Evolutionary conservation across 192 early-diverging fungal genomes (phyloP), one percentile per base, ranked within the genome.

Genomic region (Coemansia pectinata): DNA sequence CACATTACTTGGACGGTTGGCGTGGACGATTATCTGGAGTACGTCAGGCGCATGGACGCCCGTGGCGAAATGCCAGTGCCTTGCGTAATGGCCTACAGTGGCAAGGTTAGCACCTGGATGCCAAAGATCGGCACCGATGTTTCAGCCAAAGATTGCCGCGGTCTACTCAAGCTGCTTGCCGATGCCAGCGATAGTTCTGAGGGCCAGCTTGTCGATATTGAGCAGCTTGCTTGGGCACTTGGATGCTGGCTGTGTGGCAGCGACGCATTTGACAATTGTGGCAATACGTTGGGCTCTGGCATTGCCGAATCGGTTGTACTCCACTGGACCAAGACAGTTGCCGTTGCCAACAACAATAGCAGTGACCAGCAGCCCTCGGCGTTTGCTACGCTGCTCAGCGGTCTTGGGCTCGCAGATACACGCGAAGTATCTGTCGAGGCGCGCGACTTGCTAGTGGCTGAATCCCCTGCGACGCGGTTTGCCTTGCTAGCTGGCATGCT

Each of bases 211-310:
- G 57, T 31, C n/a, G 57, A 31, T 15, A 34, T 59, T 34, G 57
- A 15, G 2, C 66, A 44, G 57, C 19, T 31, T 14, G 57, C 33
- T 34, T 77, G 79, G 74, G 74, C 79, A n/a, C 65, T 82, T 48
- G 79, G 79, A 9, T 68, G 79, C 72, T 82, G 79, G 79, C 50
- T 82, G 12, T 73, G 74, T 47, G 71, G 71, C 58, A 62, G 71
- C 39, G 72, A 64, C 42, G 63, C 69, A 9, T 60, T 76, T 62
- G 52, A 40, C 4, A 23, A 10, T n/a, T 14, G n/a, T 40, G 2
- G 5, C 44, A 57, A n/a, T 5, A 4, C 29, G 21, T 19, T 41
- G 10, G 34, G 25, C 14, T 19, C n/a, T 23, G 31, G 52, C 27
- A 62, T 72, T 29, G 76, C 69, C 10, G 69, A 75, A 27, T 69